Evolutionary conservation across 495 filamentous ascomycete genomes (phyloP).

Genomic region (Penicillium daleae): DNA sequence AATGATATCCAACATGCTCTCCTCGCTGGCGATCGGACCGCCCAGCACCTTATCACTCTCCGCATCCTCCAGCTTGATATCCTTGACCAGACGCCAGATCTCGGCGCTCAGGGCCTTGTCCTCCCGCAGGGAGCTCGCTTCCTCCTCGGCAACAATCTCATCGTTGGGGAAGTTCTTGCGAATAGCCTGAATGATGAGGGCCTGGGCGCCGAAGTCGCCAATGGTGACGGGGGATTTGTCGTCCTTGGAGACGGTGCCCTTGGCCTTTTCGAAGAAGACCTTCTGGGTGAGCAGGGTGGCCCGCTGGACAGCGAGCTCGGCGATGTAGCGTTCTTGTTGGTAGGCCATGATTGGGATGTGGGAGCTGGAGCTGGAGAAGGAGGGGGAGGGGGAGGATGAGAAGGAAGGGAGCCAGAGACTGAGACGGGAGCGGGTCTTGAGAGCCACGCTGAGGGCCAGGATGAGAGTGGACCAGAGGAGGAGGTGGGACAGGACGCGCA

Average conservation of each 20-base stretch:
- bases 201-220: conserved; percentile 97
- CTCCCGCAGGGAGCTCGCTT: conserved; percentile 73
- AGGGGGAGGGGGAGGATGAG: conserved; percentile 22
- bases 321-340: conserved; percentile 79
- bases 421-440: conserved; percentile 50
- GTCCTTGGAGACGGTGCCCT: conserved; percentile 90
- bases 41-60: conserved; percentile 69
- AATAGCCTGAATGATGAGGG: conserved; percentile 89
- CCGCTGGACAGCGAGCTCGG: conserved; percentile 89
- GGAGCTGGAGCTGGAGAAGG: conserved; percentile 32
- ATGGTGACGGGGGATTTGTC: conserved; percentile 97
- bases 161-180: conserved; percentile 87
- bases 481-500: conserved; percentile 41
- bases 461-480: conserved; percentile 50
- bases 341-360: conserved; percentile 58
- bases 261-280: conserved; percentile 89
- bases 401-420: conserved; percentile 41
- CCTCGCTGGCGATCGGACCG: conserved; percentile 67
- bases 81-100: conserved; percentile 81
- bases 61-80: conserved; percentile 70
- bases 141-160: conserved; percentile 93
- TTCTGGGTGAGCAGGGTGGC: conserved; percentile 86
- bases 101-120: conserved; percentile 67
- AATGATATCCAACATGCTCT: conserved; percentile 83
- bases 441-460: conserved; percentile 53